Base-by-base conservation (phyloP, 192 early-diverging fungal species). In the Pilaira anomala region DNA sequence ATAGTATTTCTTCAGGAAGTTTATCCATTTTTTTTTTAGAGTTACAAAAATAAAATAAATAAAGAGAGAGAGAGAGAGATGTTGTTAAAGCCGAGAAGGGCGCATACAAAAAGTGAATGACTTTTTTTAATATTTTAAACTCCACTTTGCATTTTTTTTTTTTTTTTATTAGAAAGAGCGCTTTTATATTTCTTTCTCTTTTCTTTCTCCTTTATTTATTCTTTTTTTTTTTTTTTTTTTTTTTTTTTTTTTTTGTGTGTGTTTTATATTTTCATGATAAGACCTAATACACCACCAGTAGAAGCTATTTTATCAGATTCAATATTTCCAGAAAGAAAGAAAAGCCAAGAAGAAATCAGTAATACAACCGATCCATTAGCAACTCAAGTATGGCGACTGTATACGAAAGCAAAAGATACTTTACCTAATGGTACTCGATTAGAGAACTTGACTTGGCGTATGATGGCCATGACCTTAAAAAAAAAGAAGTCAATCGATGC, bases 401-500 rank as follows among this genome's bases (percentile, higher is more conserved):
- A 80, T 65, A 86, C 89, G n/a, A 91, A 91, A 72, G 88, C 89
- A 18, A 92, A 91, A 69, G 84, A 88, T 48, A 85, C 85, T 3
- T 66, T 94, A 29, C 88, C 88, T 1, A 82, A 91, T 44, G 92
- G 91, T 30, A 78, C 80, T 24, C 77, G 92, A n/a, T 73, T 93
- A 9, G 92, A 94, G 71, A 94, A 94, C 73, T 63, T 92, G 62
- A 84, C 88, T 3, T 94, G 92, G 92, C 77, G 92, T 26, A 82
- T 92, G 73, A 89, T 92, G 87, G 85, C 85, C 33, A 83, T 87
- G 80, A 84, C 74, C 7, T 60, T 87, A 25, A 65, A 79, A 39
- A 75, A 78, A 48, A 72, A 66, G 46, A 68, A 75, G 33, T 21
- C 62, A 40, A 30, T 42, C 8, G 48, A 18, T 3, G 55, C 67